phyloP scores from a whole-genome alignment of 352 stramenopile genomes.

The Heterotrichella gracilis region DNA sequence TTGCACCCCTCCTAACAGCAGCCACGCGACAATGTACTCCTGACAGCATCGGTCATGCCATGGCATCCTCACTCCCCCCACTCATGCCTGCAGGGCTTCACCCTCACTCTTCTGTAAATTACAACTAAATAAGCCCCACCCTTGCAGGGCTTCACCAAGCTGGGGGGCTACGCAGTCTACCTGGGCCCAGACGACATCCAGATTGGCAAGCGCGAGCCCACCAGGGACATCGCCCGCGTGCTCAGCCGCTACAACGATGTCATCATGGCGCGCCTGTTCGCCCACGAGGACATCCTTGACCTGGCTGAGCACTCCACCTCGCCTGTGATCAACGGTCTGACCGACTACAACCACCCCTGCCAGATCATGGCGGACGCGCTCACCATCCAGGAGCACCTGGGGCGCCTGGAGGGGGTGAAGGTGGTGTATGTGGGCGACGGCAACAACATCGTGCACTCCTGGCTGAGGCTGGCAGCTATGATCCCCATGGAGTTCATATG shows the following conservation, averaged over 20 bases:
- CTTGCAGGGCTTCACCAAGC: too few relatives aligned
- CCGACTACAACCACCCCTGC: conserved; percentile 78
- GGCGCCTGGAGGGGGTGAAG: conserved; percentile 41
- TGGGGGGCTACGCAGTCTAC: conserved; percentile 77
- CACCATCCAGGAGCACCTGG: conserved; percentile 57
- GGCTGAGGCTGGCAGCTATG: conserved; percentile 64
- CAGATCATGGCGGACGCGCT: conserved; percentile 86
- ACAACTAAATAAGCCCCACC: too few relatives aligned
- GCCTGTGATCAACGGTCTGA: conserved; percentile 86
- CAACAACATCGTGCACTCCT: conserved; percentile 85
- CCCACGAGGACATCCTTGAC: conserved; percentile 33
- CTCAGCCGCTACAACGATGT: conserved; percentile 72
- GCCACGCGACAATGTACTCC: too few relatives aligned
- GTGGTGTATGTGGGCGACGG: conserved; percentile 83
- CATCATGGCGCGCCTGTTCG: conserved; percentile 71
- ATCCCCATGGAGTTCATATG: too few relatives aligned
- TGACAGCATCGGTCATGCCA: too few relatives aligned
- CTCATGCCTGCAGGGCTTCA: too few relatives aligned
- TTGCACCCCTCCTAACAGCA: too few relatives aligned
- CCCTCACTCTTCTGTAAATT: too few relatives aligned
- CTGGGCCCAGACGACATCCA: conserved; percentile 82
- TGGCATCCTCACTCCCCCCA: too few relatives aligned
- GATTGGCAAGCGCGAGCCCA: conserved; percentile 76
- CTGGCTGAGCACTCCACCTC: conserved; percentile 50
- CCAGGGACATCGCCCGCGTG: conserved; percentile 33